Evolutionary conservation across 305 asterid species (phyloP).

Genomic region (Salvia sclarea): DNA sequence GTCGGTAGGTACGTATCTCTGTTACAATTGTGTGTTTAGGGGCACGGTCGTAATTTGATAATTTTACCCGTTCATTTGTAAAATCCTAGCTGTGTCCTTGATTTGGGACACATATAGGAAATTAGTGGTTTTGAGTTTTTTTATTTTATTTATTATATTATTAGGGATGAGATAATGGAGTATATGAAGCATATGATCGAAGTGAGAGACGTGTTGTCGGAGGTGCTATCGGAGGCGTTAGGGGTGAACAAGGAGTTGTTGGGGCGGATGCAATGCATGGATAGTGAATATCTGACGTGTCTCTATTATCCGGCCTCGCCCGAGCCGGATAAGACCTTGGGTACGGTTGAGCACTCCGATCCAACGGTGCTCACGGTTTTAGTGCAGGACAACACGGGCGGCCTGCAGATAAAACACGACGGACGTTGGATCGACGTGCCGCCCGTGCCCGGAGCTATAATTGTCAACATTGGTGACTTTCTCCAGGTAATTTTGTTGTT

Average conservation of each 20-base stretch:
- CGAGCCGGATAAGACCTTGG: constrained; percentile 55
- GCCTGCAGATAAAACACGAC: constrained; percentile 53
- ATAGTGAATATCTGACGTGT: constrained; percentile 52
- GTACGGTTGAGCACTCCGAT: constrained; percentile 56
- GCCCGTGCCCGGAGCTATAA: constrained; percentile 56
- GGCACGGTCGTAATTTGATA: no score
- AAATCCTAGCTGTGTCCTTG: no score
- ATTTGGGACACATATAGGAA: no score
- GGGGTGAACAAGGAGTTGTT: constrained; percentile 48
- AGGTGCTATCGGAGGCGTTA: constrained; percentile 61
- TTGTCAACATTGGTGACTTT: constrained; percentile 61
- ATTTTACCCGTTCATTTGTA: no score
- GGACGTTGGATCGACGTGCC: constrained; percentile 54
- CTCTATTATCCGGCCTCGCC: constrained; percentile 72
- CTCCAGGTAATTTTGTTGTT: constrained; percentile 42
- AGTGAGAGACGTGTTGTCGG: constrained; percentile 46
- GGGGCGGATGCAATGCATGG: constrained; percentile 49
- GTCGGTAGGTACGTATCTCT: constrained; percentile 47
- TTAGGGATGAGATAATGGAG: constrained; percentile 50
- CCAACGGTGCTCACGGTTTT: constrained; percentile 51
- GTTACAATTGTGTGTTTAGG: no score
- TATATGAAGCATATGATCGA: constrained; percentile 52
- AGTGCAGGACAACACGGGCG: constrained; percentile 51
- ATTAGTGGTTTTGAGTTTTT: no score
- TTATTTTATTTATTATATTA: no score